A percentile compares a stretch with the other conserved stretches of the same genome.
Conservation (phyloP, 345 rosid genomes). For the Eucalyptus viminalis region DNA sequence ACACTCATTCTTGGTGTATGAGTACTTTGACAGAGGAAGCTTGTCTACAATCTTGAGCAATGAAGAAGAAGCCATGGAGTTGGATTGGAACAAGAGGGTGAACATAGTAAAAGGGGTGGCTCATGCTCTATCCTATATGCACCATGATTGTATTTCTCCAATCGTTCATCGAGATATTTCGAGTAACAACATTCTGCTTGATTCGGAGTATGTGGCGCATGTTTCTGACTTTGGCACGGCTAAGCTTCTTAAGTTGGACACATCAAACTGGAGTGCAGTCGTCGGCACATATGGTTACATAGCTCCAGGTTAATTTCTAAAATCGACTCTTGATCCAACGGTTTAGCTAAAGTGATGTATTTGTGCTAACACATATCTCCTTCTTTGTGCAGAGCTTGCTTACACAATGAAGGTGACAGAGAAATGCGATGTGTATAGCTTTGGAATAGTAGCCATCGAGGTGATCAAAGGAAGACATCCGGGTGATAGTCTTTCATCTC, state of each 20-base stretch:
- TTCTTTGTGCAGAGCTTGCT: background rate
- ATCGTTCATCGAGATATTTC: background rate
- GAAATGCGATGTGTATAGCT: too few species aligned
- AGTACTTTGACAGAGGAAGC: background rate
- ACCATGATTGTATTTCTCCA: background rate
- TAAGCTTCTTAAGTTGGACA: conserved; percentile 1
- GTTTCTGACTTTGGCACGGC: conserved; percentile 3
- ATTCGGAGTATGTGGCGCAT: background rate
- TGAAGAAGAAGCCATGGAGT: background rate
- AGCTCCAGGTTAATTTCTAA: background rate
- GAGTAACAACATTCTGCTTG: background rate
- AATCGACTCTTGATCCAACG: background rate
- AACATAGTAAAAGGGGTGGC: background rate
- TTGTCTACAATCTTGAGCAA: background rate
- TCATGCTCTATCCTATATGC: background rate
- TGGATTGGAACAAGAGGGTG: background rate
- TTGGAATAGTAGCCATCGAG: too few species aligned
- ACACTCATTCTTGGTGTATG: background rate
- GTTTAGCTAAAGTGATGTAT: too few species aligned
- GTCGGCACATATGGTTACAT: background rate
- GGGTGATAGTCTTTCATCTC: background rate
- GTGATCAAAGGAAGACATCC: background rate
- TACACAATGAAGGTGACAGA: too few species aligned
- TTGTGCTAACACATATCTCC: too few species aligned
- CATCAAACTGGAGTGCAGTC: conserved; percentile 4